These are phyloP conservation scores for Candida ulmi DNA, from an alignment of 805 yeast genomes.

Conservation along the genomic window DNA sequence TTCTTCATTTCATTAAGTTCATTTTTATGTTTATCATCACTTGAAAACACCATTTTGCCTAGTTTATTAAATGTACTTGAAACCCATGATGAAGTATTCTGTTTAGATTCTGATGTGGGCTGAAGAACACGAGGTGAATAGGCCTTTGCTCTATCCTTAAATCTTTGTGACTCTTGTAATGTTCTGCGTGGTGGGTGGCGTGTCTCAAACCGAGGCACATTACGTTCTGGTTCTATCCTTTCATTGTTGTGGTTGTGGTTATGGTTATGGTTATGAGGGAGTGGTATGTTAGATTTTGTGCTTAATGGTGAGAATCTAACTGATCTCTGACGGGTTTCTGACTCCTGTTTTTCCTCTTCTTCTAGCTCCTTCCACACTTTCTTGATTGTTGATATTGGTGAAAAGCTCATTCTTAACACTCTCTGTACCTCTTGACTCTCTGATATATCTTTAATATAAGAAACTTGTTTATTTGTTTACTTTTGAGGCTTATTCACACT, in stretches of 20 bases:
- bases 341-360: conserved; percentile 1
- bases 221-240: too few species aligned
- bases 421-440: too few species aligned
- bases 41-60: conserved; percentile 6
- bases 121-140: too few species aligned
- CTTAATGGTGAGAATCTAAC: background rate
- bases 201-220: too few species aligned
- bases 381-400: background rate
- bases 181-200: background rate
- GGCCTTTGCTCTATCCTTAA: background rate
- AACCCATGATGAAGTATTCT: background rate
- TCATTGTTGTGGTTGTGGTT: too few species aligned
- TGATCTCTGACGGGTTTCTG: background rate
- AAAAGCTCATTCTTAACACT: background rate
- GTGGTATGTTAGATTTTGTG: too few species aligned
- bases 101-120: background rate
- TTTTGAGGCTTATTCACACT: background rate
- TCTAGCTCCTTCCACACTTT: conserved; percentile 1
- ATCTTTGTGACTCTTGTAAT: background rate
- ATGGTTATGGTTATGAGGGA: too few species aligned
- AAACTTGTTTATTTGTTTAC: too few species aligned
- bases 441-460: too few species aligned
- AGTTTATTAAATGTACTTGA: background rate
- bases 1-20: conserved; percentile 18
- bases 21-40: conserved; percentile 4